phyloP scores from a whole-genome alignment of 352 stramenopile genomes.

The Phytopythium ostracodes region DNA sequence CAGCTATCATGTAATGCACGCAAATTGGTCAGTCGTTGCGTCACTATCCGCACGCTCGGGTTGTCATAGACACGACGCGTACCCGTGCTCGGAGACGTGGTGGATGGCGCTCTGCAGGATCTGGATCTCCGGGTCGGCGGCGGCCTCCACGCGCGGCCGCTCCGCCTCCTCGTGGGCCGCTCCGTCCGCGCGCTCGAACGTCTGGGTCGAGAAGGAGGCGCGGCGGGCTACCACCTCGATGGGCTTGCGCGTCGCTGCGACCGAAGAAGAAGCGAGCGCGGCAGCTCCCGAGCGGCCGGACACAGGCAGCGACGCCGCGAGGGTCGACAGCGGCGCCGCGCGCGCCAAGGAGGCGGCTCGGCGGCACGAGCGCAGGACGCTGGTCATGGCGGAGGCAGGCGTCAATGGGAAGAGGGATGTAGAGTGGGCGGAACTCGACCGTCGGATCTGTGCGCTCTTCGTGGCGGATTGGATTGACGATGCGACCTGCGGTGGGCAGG shows the following conservation, averaged over 20 bases:
- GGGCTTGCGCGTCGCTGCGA: background rate
- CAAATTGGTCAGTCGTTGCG: background rate
- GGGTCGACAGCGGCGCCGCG: background rate
- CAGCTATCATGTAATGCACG: slow-evolving; percentile 34
- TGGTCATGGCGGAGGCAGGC: slow-evolving; percentile 1
- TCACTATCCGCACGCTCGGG: too few relatives aligned
- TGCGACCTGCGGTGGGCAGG: background rate
- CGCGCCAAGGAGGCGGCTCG: background rate
- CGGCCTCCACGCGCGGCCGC: slow-evolving; percentile 11
- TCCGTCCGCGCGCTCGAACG: slow-evolving; percentile 7
- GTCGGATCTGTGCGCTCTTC: background rate
- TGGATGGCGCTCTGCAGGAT: slow-evolving; percentile 55
- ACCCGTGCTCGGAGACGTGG: slow-evolving; percentile 50
- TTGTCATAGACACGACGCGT: slow-evolving; percentile 1
- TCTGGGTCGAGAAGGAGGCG: slow-evolving; percentile 17
- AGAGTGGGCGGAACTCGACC: background rate
- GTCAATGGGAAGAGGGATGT: background rate
- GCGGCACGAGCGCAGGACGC: slow-evolving; percentile 1
- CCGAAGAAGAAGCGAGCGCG: background rate
- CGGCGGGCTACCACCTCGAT: background rate
- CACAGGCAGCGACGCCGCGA: background rate
- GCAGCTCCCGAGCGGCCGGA: background rate
- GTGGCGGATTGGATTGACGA: background rate
- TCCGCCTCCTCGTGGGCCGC: slow-evolving; percentile 1
- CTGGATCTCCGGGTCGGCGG: slow-evolving; percentile 35